Evolutionary conservation across 2,329 filamentous ascomycete genomes (phyloP).

Genomic region (Penicillium sp.): DNA sequence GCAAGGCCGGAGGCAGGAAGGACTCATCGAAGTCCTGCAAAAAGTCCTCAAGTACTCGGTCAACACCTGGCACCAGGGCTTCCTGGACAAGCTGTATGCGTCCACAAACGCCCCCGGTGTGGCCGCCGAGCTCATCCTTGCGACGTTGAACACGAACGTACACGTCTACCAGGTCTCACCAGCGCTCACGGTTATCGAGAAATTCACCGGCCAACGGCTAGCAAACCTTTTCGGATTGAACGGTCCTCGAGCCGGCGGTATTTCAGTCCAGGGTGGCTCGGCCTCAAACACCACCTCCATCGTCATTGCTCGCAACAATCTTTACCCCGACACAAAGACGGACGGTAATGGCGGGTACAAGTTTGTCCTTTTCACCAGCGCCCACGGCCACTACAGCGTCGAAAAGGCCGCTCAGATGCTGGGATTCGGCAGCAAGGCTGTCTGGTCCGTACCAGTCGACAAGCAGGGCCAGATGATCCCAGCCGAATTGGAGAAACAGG

Average conservation of each 20-base stretch:
- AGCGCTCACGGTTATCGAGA: conserved; percentile 83
- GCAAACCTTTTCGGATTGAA: conserved; percentile 76
- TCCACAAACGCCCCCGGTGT: conserved; percentile 86
- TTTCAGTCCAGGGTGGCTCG: conserved; percentile 77
- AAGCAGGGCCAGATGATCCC: conserved; percentile 70
- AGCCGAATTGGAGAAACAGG: conserved; percentile 61
- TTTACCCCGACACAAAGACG: conserved; percentile 77
- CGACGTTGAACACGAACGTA: conserved; percentile 86
- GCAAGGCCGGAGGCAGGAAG: conserved; percentile 64
- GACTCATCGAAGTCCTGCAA: conserved; percentile 69
- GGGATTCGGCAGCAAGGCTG: conserved; percentile 75
- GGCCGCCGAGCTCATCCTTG: conserved; percentile 79
- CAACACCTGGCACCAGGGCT: conserved; percentile 98
- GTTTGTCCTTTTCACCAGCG: conserved; percentile 85
- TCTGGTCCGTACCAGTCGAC: conserved; percentile 76
- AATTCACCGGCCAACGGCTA: conserved; percentile 71
- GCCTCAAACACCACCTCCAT: conserved; percentile 84
- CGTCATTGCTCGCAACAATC: conserved; percentile 80
- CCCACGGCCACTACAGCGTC: conserved; percentile 90
- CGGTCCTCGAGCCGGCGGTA: conserved; percentile 68
- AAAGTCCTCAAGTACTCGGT: conserved; percentile 81
- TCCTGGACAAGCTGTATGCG: conserved; percentile 93
- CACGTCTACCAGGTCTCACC: conserved; percentile 96
- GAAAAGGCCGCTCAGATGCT: conserved; percentile 93
- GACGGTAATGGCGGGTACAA: conserved; percentile 64